Conservation (phyloP, 805 yeast genomes). For the Starmerella floris region DNA sequence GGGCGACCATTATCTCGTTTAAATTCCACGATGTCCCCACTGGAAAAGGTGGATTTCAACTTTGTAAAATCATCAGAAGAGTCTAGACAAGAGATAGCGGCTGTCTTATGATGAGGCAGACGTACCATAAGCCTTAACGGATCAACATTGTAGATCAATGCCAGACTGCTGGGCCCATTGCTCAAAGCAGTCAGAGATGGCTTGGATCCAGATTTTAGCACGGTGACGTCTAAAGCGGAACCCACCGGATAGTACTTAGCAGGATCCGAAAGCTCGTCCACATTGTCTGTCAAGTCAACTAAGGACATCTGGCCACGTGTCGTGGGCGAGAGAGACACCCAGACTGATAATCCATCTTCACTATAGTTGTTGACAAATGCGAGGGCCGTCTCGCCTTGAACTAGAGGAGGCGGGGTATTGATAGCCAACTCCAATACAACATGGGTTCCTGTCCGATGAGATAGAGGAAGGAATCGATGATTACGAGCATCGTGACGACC, state of each 20-base stretch:
- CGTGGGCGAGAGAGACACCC: conserved; percentile 58
- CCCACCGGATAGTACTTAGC: conserved; percentile 59
- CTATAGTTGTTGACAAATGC: conserved; percentile 57
- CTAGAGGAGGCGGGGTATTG: conserved; percentile 33
- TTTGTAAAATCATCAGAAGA: conserved; percentile 55
- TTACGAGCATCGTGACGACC: conserved; percentile 65
- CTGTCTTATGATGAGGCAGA: conserved; percentile 48
- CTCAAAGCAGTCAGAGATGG: conserved; percentile 13
- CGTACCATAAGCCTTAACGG: conserved; percentile 54
- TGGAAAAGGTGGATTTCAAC: conserved; percentile 23
- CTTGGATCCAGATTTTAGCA: conserved; percentile 37
- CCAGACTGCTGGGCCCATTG: conserved; percentile 45
- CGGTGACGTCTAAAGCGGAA: conserved; percentile 46
- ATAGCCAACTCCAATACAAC: conserved; percentile 53
- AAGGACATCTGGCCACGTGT: conserved; percentile 53
- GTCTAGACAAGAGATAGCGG: conserved; percentile 60
- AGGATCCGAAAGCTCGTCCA: conserved; percentile 34
- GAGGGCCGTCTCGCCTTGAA: conserved; percentile 38
- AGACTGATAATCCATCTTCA: conserved; percentile 38
- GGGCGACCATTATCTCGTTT: conserved; percentile 26
- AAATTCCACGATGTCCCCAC: conserved; percentile 34
- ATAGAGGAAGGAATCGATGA: conserved; percentile 52
- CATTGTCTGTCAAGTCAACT: conserved; percentile 48
- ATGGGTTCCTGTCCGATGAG: conserved; percentile 44
- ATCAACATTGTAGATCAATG: conserved; percentile 44